A percentile compares a stretch with the other conserved stretches of the same genome.
Evolutionary conservation across 164 flowering plant species (phyloP).

Genomic region (Brasenia schreberi): DNA sequence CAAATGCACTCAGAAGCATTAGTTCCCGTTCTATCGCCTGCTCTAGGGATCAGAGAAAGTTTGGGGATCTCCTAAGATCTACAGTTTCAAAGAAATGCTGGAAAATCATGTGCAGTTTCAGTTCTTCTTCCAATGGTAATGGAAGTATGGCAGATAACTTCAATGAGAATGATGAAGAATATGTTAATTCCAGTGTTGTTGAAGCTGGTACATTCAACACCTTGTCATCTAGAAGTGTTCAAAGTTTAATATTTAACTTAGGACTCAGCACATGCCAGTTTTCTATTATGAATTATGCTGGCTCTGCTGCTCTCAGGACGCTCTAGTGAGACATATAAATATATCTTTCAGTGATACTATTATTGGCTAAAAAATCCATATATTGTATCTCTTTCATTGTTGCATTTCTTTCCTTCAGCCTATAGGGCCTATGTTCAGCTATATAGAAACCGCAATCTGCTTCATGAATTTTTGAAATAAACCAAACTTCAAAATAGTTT

Average conservation of each 20-base stretch:
- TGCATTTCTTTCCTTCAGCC: neutral
- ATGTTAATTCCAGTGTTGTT: slow-evolving; percentile 77
- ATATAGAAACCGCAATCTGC: too few relatives aligned
- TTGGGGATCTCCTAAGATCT: slow-evolving; percentile 11
- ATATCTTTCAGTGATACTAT: neutral
- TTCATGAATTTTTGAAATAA: too few relatives aligned
- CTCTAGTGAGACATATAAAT: neutral
- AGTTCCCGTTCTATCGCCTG: slow-evolving; percentile 38
- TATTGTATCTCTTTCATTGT: neutral
- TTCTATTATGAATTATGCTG: neutral
- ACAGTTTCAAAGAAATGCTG: slow-evolving; percentile 14
- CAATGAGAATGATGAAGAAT: slow-evolving; percentile 73
- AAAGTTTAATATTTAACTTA: neutral
- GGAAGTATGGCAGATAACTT: slow-evolving; percentile 88
- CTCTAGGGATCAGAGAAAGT: slow-evolving; percentile 10
- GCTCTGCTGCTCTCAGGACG: neutral
- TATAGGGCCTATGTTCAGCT: too few relatives aligned
- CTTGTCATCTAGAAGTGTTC: neutral
- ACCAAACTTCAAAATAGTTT: too few relatives aligned
- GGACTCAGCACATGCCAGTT: neutral
- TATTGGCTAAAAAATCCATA: neutral
- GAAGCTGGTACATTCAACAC: slow-evolving; percentile 60
- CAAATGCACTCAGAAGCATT: slow-evolving; percentile 32
- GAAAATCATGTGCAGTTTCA: slow-evolving; percentile 38
- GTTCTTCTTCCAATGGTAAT: slow-evolving; percentile 73